Base-by-base conservation (phyloP, 148 eudicot genomes). In the Oxyria digyna region DNA sequence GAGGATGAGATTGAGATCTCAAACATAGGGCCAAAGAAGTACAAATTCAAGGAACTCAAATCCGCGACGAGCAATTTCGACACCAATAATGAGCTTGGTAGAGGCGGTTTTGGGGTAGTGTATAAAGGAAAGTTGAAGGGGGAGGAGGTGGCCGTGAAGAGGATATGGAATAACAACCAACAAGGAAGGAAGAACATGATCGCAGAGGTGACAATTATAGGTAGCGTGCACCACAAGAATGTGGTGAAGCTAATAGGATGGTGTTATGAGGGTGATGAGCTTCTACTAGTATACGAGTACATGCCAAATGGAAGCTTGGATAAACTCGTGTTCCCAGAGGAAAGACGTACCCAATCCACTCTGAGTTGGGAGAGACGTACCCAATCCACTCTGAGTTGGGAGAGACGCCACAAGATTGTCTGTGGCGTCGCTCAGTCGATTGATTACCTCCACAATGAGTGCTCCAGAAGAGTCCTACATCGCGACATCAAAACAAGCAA, bases 401-500 rank as follows among this genome's bases (percentile, higher is more conserved):
- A 69, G 23, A 78, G 45, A 48, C 54, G 82, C 46, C 77, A 71
- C n/a, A 69, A 59, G 55, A 81, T 81, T 9, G 42, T 81, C 0
- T 68, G 80, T 24, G 85, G 79, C 4, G 76, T 78, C 14, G 82
- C 85, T 20, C 80, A 73, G 7, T 81, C 85, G 14, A 38, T 78
- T 4, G 82, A 81, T 59, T 81, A 81, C 50, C 79, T 78, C 21
- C 79, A 78, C 27, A 81, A 72, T 6, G 81, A 75, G 64, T 81
- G 84, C 21, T 69, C 70, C 3, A 70, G 57, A 63, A 72, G 84
- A 65, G 81, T 81, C 2, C 75, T 81, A 5, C 84, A 81, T 73
- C 72, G 85, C 8, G 85, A 79, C 70, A 73, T 77, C 1, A 79
- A 82, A 71, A 74, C 81, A 8, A 82, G 81, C 79, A 82, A 82